Conservation (phyloP, 495 filamentous ascomycete species). For the Aspergillus carlsbadensis region DNA sequence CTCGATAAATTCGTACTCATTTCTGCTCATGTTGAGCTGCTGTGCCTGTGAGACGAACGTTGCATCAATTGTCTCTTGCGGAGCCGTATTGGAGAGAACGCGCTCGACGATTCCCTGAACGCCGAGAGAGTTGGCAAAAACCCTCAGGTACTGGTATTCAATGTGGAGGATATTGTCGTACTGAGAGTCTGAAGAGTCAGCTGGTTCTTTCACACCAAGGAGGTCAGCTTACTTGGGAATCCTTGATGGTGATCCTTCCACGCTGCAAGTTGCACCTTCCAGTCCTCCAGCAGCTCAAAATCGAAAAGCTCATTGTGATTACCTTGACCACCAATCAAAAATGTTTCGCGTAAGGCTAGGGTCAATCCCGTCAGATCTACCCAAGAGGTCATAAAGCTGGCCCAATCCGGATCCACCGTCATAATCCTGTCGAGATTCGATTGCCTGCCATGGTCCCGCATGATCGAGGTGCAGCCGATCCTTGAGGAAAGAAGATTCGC, state of each 20-base stretch:
- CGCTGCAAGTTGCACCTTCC: constrained; percentile 25
- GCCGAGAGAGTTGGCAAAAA: constrained; percentile 37
- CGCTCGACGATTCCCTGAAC: constrained; percentile 39
- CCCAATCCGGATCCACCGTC: constrained; percentile 18
- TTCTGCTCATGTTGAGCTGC: constrained; percentile 1
- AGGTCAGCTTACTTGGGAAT: constrained; percentile 9
- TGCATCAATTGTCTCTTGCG: constrained; percentile 13
- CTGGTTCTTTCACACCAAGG: not conserved
- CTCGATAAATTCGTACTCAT: constrained; percentile 37
- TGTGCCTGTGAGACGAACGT: not conserved
- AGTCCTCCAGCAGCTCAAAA: constrained; percentile 26
- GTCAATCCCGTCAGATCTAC: constrained; percentile 34
- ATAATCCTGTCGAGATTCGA: constrained; percentile 6
- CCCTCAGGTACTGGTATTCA: constrained; percentile 39
- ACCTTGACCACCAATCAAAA: constrained; percentile 20
- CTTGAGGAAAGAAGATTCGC: constrained; percentile 35
- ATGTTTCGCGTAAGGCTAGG: constrained; percentile 15
- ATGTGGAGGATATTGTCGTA: constrained; percentile 25
- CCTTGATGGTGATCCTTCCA: constrained; percentile 24
- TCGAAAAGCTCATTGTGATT: constrained; percentile 7
- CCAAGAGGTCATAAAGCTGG: constrained; percentile 25
- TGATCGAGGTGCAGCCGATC: constrained; percentile 36
- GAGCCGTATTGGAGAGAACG: constrained; percentile 14
- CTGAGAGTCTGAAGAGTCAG: not conserved
- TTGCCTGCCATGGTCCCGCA: constrained; percentile 20